Base-by-base conservation (phyloP, 805 yeast species). In the Ogataea pini region DNA sequence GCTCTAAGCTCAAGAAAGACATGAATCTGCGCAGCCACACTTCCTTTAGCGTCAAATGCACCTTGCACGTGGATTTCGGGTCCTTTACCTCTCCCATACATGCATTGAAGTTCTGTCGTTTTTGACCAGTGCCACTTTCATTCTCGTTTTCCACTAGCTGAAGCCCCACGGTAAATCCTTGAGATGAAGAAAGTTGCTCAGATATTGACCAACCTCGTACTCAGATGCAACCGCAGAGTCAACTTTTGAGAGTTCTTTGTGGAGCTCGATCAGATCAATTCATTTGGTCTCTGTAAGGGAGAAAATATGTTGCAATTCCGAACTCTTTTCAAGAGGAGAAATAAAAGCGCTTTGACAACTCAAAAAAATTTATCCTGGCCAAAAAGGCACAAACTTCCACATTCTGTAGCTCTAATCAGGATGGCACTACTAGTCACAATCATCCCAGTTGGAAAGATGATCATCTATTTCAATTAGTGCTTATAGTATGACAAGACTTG, bases 51-150 rank as follows among this genome's bases (percentile, higher is more conserved):
- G 55, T 82, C 88, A 43, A 75, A 71, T 1, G 82, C 64, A 3
- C 88, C 88, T 37, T 87, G 68, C 19, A 86, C 87, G 58, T 72
- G 76, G 14, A 82, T 78, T 16, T 62, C 62, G 80, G 74, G 53
- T 77, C 58, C 47, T 80, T 69, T 14, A 58, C 59, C 2, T 51
- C 48, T 3, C 80, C 78, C 7, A 60, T 50, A 57, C 79, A 82
- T 7, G 85, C 85, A 57, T 75, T 81, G 25, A 82, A 64, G 56
- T 82, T 80, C 53, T 64, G 60, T 38, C 84, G 33, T 16, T 18
- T 31, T 3, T 24, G 24, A 9, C 47, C 47, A 4, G 47, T 36
- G 16, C 32, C 8, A 17, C 46, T 42, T n/a, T 31, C 41, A n/a
- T 36, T 24, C 17, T 45, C 41, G 20, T 22, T 24, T 24, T 43